phyloP scores from a whole-genome alignment of 306 rosid genomes.

The Corylus heterophylla region DNA sequence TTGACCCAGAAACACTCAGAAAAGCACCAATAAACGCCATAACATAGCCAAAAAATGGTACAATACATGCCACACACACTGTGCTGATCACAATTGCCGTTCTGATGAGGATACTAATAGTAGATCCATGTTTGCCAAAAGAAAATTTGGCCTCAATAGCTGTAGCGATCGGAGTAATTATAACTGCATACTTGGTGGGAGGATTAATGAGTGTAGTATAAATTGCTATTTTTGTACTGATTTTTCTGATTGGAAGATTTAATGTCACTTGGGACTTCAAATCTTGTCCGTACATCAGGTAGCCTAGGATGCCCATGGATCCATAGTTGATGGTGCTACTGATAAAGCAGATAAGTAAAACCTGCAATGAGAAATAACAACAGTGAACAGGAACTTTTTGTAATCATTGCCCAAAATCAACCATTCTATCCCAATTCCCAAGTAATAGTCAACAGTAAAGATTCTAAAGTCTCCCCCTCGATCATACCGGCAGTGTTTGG shows the following conservation, averaged over 20 bases:
- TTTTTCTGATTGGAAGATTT: conserved; percentile 52
- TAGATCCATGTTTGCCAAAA: background rate
- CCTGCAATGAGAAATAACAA: conserved; percentile 42
- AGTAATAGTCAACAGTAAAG: background rate
- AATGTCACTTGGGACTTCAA: conserved; percentile 60
- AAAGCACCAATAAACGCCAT: conserved; percentile 72
- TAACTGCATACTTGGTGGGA: conserved; percentile 61
- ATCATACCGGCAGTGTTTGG: too few species aligned
- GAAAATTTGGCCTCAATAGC: conserved; percentile 51
- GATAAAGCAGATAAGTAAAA: conserved; percentile 53
- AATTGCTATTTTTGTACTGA: conserved; percentile 58
- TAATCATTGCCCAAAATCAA: background rate
- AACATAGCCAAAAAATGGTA: conserved; percentile 64
- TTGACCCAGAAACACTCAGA: conserved; percentile 39
- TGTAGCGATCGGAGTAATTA: conserved; percentile 51
- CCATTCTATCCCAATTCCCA: background rate
- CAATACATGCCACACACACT: conserved; percentile 43
- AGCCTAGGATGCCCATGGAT: conserved; percentile 55
- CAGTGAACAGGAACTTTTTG: background rate
- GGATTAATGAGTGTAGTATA: conserved; percentile 64
- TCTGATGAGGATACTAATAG: conserved; percentile 43
- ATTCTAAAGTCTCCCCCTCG: background rate
- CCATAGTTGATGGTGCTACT: conserved; percentile 55
- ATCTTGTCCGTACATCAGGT: conserved; percentile 57
- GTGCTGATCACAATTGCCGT: conserved; percentile 51